A percentile compares a stretch with the other conserved stretches of the same genome.
phyloP scores from a whole-genome alignment of 2,329 filamentous ascomycete species.

The Cladosporium sphaerospermum region DNA sequence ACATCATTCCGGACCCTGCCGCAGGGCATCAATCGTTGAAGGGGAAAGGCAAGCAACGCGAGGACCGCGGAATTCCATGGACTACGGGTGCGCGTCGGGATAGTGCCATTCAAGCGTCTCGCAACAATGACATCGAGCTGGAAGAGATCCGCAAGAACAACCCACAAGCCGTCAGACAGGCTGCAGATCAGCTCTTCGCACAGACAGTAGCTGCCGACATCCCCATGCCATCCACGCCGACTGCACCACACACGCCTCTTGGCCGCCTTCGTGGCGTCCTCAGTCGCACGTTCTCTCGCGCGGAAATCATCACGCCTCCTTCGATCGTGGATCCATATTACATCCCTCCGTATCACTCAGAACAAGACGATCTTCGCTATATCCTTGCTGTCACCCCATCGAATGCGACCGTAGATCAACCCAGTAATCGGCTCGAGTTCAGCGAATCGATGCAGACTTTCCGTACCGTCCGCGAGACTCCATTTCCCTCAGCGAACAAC shows the following conservation, averaged over 20 bases:
- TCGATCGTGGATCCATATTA: neutral
- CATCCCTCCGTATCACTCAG: neutral
- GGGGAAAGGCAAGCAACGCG: neutral
- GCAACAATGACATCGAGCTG: constrained; percentile 8
- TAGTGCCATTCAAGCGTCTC: neutral
- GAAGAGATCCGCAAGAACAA: constrained; percentile 8
- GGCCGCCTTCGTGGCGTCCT: neutral
- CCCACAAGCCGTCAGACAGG: constrained; percentile 5
- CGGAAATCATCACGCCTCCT: neutral
- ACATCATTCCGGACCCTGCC: neutral
- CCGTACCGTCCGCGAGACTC: neutral
- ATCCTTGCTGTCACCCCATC: constrained; percentile 3
- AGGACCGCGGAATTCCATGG: neutral
- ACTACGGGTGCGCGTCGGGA: neutral
- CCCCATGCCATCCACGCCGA: neutral
- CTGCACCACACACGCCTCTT: neutral
- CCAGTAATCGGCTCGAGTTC: constrained; percentile 1
- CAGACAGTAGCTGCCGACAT: neutral
- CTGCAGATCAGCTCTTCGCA: neutral
- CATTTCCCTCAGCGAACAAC: neutral
- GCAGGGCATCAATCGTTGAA: neutral
- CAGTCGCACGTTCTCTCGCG: neutral
- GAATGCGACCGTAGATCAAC: neutral
- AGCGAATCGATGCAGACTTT: constrained; percentile 6
- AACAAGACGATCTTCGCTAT: neutral